Conservation (phyloP, 202 grass and related monocot species). For the Carex arenaria region DNA sequence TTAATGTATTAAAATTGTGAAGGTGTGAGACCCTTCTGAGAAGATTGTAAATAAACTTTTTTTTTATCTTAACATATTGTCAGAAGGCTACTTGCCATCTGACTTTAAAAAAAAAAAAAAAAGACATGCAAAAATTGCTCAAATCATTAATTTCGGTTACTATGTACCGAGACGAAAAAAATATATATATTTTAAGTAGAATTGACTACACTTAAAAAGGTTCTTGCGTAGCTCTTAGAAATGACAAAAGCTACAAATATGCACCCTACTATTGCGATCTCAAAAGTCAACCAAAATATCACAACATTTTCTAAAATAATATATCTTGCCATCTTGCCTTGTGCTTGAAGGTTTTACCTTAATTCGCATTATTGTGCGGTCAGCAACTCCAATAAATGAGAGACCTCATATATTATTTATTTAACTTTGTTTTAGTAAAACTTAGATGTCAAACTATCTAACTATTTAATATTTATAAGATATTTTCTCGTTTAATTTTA, state of each 20-base stretch:
- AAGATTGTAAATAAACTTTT: too few species aligned
- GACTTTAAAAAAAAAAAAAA: too few species aligned
- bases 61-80: too few species aligned
- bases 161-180: background rate
- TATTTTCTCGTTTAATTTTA: too few species aligned
- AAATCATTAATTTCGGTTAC: background rate
- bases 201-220: background rate
- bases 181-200: background rate
- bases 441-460: too few species aligned
- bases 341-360: background rate
- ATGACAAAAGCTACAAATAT: background rate
- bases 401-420: too few species aligned
- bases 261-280: background rate
- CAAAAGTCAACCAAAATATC: background rate
- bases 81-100: too few species aligned
- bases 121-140: too few species aligned
- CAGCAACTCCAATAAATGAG: background rate
- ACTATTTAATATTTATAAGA: too few species aligned
- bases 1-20: too few species aligned
- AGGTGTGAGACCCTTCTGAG: too few species aligned
- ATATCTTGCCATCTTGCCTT: background rate
- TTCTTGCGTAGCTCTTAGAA: background rate
- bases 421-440: too few species aligned
- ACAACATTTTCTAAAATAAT: background rate
- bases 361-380: background rate